Percentiles rank a stretch among this genome's conserved stretches.
phyloP scores from a whole-genome alignment of 2,329 filamentous ascomycete genomes.

The Microdochium trichocladiopsis region DNA sequence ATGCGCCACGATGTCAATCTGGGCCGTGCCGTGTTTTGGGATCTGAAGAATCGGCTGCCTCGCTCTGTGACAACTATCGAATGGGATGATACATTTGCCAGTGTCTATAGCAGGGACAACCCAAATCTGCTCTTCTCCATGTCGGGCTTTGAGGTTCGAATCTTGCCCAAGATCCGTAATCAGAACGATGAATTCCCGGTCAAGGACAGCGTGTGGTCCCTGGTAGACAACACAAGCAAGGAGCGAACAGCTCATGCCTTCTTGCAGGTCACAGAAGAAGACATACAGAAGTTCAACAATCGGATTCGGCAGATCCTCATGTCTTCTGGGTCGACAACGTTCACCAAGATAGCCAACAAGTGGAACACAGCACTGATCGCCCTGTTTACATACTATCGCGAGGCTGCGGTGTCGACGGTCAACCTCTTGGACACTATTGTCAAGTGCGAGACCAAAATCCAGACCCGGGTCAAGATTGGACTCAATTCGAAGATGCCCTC shows the following conservation, averaged over 20 bases:
- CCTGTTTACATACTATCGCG: constrained; percentile 96
- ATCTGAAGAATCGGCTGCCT: constrained; percentile 92
- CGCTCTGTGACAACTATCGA: constrained; percentile 95
- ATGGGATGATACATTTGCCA: constrained; percentile 98
- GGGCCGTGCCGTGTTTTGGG: constrained; percentile 96
- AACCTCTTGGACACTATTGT: constrained; percentile 94
- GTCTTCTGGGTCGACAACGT: constrained; percentile 98
- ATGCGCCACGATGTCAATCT: constrained; percentile 99
- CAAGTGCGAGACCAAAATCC: constrained; percentile 99
- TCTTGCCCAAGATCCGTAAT: constrained; percentile 91
- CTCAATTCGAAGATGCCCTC: constrained; percentile 99
- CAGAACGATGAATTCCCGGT: constrained; percentile 94
- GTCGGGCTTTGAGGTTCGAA: constrained; percentile 95
- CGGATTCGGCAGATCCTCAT: constrained; percentile 97
- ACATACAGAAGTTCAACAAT: constrained; percentile 99
- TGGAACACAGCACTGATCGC: constrained; percentile 98
- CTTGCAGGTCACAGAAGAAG: constrained; percentile 94
- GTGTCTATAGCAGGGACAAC: constrained; percentile 96
- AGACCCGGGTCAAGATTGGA: constrained; percentile 97
- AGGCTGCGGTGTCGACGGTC: constrained; percentile 93
- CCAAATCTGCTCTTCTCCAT: constrained; percentile 96
- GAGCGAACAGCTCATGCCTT: constrained; percentile 97
- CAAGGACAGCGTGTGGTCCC: constrained; percentile 96
- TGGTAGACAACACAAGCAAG: constrained; percentile 94
- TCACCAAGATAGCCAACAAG: constrained; percentile 99